These are phyloP conservation scores for Penicillium sp. DNA, from an alignment of 2,329 filamentous ascomycete genomes.

Conservation along the genomic window DNA sequence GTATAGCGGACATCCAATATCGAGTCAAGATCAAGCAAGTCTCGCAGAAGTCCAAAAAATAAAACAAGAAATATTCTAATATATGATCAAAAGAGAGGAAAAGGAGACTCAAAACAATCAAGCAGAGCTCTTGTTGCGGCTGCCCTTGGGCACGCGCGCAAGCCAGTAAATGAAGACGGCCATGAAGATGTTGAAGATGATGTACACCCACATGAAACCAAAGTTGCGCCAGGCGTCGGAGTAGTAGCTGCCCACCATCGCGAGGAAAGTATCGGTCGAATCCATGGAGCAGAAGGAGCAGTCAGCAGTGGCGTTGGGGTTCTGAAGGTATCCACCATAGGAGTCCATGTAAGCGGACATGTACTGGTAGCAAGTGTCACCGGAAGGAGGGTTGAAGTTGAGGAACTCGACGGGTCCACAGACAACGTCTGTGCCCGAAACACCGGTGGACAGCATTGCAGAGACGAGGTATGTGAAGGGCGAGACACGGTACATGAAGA, in stretches of 20 bases:
- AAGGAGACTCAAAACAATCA: neutral
- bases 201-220: constrained; percentile 67
- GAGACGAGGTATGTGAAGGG: constrained; percentile 64
- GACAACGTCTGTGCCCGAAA: constrained; percentile 29
- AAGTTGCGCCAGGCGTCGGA: constrained; percentile 65
- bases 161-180: constrained; percentile 64
- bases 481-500: constrained; percentile 71
- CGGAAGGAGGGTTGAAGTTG: constrained; percentile 50
- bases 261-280: constrained; percentile 51
- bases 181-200: constrained; percentile 61
- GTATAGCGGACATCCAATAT: neutral
- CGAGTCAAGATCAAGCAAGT: neutral
- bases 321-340: constrained; percentile 44
- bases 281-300: constrained; percentile 53
- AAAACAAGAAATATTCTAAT: neutral
- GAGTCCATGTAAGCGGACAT: constrained; percentile 41
- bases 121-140: constrained; percentile 21
- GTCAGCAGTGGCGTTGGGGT: constrained; percentile 44
- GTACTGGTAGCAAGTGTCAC: constrained; percentile 60
- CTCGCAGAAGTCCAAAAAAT: neutral
- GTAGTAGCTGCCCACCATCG: constrained; percentile 43
- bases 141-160: constrained; percentile 54
- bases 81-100: neutral
- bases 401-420: constrained; percentile 36
- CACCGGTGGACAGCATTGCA: constrained; percentile 43